Evolutionary conservation across 2,329 filamentous ascomycete species (phyloP).

Genomic region (Fusarium sacchari): DNA sequence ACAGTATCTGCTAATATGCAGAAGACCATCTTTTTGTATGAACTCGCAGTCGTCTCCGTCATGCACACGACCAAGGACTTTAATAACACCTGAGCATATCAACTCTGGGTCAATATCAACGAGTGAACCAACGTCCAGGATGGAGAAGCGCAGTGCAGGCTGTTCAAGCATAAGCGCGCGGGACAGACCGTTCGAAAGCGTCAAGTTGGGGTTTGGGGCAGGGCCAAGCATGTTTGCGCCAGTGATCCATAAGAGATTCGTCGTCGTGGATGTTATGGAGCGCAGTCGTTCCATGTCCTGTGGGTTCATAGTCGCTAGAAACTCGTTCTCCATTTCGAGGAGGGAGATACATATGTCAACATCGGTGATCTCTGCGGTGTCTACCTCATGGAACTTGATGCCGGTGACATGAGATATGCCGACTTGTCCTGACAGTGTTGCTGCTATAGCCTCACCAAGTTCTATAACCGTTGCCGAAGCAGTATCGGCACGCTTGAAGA

Average conservation of each 20-base stretch:
- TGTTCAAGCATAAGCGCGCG: neutral
- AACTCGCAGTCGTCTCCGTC: neutral
- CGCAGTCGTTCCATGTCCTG: neutral
- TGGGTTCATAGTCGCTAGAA: neutral
- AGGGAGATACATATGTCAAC: neutral
- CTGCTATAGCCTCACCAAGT: neutral
- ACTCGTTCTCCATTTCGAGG: neutral
- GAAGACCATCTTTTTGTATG: neutral
- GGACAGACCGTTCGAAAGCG: neutral
- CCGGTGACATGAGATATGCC: neutral
- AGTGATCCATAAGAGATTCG: neutral
- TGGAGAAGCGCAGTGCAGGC: neutral
- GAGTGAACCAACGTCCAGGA: neutral
- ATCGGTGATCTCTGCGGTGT: neutral
- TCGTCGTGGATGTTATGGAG: neutral
- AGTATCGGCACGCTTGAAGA: neutral
- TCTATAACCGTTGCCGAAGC: neutral
- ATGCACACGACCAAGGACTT: neutral
- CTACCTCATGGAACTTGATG: neutral
- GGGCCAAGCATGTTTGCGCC: neutral
- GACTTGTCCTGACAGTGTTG: neutral
- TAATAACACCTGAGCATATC: neutral
- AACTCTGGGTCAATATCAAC: neutral
- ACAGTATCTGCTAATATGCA: neutral
- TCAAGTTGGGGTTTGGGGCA: neutral